These are phyloP conservation scores for Chlorella sp. DNA, from an alignment of 139 green algal genomes.

Conservation along the genomic window DNA sequence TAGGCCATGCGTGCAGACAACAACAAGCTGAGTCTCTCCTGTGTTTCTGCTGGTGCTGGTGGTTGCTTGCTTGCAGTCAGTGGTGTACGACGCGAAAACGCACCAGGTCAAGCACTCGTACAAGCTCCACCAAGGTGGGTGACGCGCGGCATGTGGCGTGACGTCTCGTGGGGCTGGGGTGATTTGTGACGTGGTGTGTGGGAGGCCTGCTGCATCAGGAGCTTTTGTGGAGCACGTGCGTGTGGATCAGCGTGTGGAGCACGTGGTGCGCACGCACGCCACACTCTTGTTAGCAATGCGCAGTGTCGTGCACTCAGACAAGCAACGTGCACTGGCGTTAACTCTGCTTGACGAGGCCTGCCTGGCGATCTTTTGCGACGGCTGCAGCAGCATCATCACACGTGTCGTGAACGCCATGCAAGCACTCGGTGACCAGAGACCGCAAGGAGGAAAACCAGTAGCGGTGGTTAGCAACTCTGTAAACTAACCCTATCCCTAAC, in stretches of 20 bases:
- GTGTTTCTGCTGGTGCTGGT: too few relatives aligned
- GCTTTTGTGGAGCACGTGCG: not conserved
- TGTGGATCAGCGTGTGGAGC: too few relatives aligned
- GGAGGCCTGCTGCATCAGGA: not conserved
- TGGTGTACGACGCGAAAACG: slow-evolving; percentile 73
- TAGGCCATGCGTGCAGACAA: too few relatives aligned
- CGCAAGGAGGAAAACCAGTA: not conserved
- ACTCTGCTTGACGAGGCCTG: too few relatives aligned
- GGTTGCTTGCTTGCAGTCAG: slow-evolving; percentile 61
- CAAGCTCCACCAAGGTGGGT: slow-evolving; percentile 59
- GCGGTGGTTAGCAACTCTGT: not conserved
- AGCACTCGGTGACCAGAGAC: too few relatives aligned
- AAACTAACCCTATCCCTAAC: not conserved
- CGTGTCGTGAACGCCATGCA: not conserved
- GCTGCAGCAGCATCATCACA: not conserved
- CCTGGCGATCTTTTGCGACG: not conserved
- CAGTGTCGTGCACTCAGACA: too few relatives aligned
- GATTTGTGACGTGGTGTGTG: not conserved
- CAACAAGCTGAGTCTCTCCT: too few relatives aligned
- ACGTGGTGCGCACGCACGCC: too few relatives aligned
- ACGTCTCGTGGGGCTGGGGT: not conserved
- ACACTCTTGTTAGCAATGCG: too few relatives aligned
- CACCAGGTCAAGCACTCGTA: slow-evolving; percentile 73
- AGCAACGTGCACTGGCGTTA: too few relatives aligned
- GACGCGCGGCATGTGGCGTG: not conserved